Conservation (phyloP, 139 green algal genomes). For the Coelastrella sp. region DNA sequence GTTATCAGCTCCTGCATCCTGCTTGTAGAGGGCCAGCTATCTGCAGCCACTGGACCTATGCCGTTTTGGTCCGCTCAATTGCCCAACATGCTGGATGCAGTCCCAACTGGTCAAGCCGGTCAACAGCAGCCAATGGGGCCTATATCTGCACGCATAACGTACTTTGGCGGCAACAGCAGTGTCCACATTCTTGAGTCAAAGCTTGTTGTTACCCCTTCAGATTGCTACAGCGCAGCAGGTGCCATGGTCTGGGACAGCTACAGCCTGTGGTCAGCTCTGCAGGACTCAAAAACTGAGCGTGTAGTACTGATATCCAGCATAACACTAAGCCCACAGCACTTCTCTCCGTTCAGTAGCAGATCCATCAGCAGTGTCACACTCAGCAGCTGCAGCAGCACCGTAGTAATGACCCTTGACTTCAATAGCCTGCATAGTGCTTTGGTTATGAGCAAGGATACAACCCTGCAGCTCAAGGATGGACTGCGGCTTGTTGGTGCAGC, state of each 20-base stretch:
- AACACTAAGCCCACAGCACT: background rate
- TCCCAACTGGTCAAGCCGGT: background rate
- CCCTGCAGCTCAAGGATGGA: background rate
- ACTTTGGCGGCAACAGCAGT: constrained; percentile 28
- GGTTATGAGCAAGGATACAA: background rate
- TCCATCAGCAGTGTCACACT: background rate
- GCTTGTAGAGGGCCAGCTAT: background rate
- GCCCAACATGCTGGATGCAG: background rate
- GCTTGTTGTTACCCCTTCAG: background rate
- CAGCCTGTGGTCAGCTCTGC: background rate
- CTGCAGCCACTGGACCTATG: background rate
- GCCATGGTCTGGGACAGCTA: background rate
- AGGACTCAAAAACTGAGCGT: background rate
- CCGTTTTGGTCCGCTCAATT: constrained; percentile 13
- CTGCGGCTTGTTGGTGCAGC: constrained; percentile 2
- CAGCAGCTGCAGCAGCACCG: constrained; percentile 10
- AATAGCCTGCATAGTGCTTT: background rate
- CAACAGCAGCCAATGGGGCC: constrained; percentile 2
- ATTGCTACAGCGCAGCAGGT: background rate
- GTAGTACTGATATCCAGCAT: constrained; percentile 15
- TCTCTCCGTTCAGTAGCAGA: background rate
- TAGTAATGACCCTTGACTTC: constrained; percentile 29
- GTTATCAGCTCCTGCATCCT: background rate
- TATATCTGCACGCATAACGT: background rate
- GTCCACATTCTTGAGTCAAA: background rate